Evolutionary conservation across 2,329 filamentous ascomycete species (phyloP).

Genomic region (Apiospora kogelbergensis): DNA sequence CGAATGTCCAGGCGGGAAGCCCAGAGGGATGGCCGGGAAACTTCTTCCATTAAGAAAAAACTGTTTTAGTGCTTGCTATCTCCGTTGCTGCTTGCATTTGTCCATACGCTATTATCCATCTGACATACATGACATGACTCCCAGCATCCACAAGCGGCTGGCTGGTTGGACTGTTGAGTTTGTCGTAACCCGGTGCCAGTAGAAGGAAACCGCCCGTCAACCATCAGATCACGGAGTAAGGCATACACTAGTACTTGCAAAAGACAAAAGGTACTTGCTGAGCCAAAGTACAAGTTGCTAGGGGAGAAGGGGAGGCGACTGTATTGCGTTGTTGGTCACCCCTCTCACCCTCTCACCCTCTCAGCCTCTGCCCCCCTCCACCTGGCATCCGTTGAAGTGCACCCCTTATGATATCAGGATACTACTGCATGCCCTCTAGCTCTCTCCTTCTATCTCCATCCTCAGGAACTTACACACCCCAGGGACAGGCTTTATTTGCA

Average conservation of each 20-base stretch:
- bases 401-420: conserved; percentile 1
- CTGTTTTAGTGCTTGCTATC: background rate
- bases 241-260: background rate
- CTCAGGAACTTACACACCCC: background rate
- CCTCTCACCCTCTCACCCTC: background rate
- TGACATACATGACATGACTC: conserved; percentile 6
- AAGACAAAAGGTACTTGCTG: background rate
- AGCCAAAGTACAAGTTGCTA: background rate
- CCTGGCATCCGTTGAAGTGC: conserved; percentile 2
- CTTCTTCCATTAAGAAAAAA: background rate
- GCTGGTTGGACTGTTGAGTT: background rate
- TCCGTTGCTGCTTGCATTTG: background rate
- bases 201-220: background rate
- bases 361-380: background rate
- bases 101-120: background rate
- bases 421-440: background rate
- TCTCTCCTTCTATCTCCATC: background rate
- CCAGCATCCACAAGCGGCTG: background rate
- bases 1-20: background rate
- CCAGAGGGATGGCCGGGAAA: background rate
- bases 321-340: background rate
- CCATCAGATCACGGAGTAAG: too few species aligned
- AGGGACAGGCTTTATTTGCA: background rate
- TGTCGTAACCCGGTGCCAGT: background rate
- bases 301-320: background rate